These are phyloP conservation scores for Colletotrichum godetiae DNA, from an alignment of 2,329 filamentous ascomycete species.

Conservation along the genomic window DNA sequence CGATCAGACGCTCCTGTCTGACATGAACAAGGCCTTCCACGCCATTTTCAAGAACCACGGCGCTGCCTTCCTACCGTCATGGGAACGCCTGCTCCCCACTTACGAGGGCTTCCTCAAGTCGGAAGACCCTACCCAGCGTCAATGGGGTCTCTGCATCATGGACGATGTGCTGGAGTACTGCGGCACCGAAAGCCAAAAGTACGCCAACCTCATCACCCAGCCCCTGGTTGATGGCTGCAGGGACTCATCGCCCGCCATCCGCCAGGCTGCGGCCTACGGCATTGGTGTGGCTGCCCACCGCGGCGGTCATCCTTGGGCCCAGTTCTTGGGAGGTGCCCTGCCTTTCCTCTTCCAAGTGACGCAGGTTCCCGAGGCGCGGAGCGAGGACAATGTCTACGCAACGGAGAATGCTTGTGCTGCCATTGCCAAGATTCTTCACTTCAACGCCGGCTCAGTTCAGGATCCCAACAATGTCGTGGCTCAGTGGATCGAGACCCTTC, in stretches of 20 bases:
- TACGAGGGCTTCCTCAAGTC: conserved; percentile 89
- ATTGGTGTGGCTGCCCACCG: conserved; percentile 96
- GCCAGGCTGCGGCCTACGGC: conserved; percentile 95
- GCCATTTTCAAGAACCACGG: conserved; percentile 98
- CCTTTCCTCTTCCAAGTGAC: conserved; percentile 88
- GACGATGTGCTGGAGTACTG: conserved; percentile 99
- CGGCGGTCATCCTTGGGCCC: conserved; percentile 86
- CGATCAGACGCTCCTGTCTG: conserved; percentile 93
- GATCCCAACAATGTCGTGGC: conserved; percentile 80
- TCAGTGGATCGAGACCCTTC: conserved; percentile 93
- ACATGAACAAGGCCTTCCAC: conserved; percentile 99
- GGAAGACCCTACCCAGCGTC: conserved; percentile 87
- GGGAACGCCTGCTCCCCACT: conserved; percentile 86
- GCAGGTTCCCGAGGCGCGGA: conserved; percentile 82
- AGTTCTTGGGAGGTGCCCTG: conserved; percentile 84
- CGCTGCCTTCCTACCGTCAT: conserved; percentile 83
- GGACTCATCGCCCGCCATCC: conserved; percentile 88
- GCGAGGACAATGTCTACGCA: conserved; percentile 94
- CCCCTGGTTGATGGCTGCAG: conserved; percentile 88
- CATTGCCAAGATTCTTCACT: conserved; percentile 96
- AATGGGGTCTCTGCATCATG: conserved; percentile 99
- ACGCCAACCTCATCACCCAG: conserved; percentile 86
- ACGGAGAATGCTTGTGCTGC: conserved; percentile 97
- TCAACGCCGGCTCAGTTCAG: conserved; percentile 80
- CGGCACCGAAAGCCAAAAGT: conserved; percentile 87